Evolutionary conservation across 2,329 filamentous ascomycete species (phyloP), one percentile per base, ranked within the genome.

Genomic region (Ambrosiella cleistominuta): DNA sequence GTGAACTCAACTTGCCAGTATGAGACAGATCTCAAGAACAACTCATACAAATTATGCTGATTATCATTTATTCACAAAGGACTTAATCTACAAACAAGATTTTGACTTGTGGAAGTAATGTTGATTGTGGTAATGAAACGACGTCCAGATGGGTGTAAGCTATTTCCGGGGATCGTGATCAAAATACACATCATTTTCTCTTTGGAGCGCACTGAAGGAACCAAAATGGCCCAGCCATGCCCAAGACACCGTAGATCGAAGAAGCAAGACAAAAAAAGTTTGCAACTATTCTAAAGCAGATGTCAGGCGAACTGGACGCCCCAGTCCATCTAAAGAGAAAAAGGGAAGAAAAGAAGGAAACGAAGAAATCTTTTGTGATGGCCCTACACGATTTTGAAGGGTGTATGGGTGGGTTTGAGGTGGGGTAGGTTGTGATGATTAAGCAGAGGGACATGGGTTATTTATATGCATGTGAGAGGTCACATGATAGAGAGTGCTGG

Each of bases 51-150:
- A 37, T 11, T n/a, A 1, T n/a, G 49, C 17, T 35, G 13, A 13
- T 19, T 19, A 19, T n/a, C 17, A 40, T 13, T 3, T 6, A 53
- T 15, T 7, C 7, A 38, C 13, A 53, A 53, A 37, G 1, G 36
- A 38, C 13, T 2, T 9, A 9, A 15, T 12, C 5, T 12, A 17
- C 13, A 49, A 13, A 6, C 27, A 8, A 49, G 44, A 49, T 19
- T 17, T 9, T 13, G 6, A 8, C 44, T 2, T 15, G 12, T 15
- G 15, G 44, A 15, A 15, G 13, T 49, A 27, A 67, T 78, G 75
- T 78, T 75, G 75, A 77, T 78, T 75, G 75, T 74, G 65, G 71
- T 71, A 75, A 76, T 78, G 75, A 78, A 78, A 77, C 75, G 71
- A 69, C 70, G 72, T 69, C 68, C 71, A 73, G 74, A 77, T 70